Conservation (phyloP, 2,329 filamentous ascomycete species). For the Penicillium palitans region DNA sequence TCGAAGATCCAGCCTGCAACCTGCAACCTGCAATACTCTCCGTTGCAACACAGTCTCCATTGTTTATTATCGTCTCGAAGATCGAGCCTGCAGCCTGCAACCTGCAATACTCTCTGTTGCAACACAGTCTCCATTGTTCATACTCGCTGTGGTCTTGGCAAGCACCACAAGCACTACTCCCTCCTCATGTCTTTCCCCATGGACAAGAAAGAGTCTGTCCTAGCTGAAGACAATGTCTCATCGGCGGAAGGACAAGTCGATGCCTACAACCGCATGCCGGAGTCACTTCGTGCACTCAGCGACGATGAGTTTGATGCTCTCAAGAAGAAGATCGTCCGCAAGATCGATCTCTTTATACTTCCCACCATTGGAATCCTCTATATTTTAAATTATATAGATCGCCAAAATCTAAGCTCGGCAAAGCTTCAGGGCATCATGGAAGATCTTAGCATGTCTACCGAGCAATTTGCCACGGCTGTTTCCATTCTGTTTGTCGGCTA, state of each 20-base stretch:
- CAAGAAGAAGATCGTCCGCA: conserved; percentile 29
- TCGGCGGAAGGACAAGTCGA: conserved; percentile 28
- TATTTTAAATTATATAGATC: conserved; percentile 46
- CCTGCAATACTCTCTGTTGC: neutral
- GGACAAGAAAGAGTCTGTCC: conserved; percentile 22
- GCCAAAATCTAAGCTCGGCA: conserved; percentile 41
- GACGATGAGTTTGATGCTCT: conserved; percentile 25
- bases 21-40: conserved; percentile 2
- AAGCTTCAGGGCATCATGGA: conserved; percentile 45
- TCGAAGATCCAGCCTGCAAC: neutral
- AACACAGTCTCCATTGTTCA: no score
- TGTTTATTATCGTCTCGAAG: neutral
- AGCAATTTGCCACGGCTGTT: conserved; percentile 36
- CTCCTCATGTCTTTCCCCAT: conserved; percentile 11
- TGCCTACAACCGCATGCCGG: conserved; percentile 26
- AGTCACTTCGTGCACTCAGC: conserved; percentile 26
- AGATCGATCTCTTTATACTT: conserved; percentile 34
- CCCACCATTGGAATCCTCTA: conserved; percentile 41
- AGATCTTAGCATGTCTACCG: conserved; percentile 40
- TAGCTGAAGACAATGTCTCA: conserved; percentile 21
- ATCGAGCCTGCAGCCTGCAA: conserved; percentile 1
- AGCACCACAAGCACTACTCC: neutral
- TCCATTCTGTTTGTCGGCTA: conserved; percentile 33
- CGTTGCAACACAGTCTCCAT: no score
- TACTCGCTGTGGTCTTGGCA: no score